Evolutionary conservation across 2,329 filamentous ascomycete species (phyloP).

Genomic region (Scedosporium boydii): DNA sequence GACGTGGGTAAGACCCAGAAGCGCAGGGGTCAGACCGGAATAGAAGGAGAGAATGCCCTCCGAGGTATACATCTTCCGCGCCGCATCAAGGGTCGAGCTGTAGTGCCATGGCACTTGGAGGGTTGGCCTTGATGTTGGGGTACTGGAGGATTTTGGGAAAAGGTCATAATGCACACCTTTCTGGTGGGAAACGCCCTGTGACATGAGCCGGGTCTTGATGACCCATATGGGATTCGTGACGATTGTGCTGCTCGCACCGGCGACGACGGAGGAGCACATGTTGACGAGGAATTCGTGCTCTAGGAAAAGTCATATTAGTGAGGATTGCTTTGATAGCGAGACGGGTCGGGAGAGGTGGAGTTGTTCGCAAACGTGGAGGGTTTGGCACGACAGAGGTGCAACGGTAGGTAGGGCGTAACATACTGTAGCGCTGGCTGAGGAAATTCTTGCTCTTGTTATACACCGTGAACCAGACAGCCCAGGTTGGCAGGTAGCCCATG

Average conservation of each 20-base stretch:
- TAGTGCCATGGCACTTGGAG: slow-evolving; percentile 81
- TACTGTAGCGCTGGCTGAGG: slow-evolving; percentile 59
- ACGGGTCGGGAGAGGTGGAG: not conserved
- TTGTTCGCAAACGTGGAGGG: not conserved
- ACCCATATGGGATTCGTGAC: slow-evolving; percentile 99
- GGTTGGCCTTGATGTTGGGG: slow-evolving; percentile 43
- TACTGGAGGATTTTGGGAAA: slow-evolving; percentile 40
- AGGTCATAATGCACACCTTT: slow-evolving; percentile 34
- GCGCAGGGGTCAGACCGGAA: slow-evolving; percentile 82
- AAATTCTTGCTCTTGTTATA: slow-evolving; percentile 82
- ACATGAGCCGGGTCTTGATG: slow-evolving; percentile 97
- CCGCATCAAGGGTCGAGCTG: slow-evolving; percentile 78
- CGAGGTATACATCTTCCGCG: slow-evolving; percentile 86
- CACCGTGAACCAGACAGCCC: slow-evolving; percentile 96
- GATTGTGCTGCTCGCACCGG: slow-evolving; percentile 85
- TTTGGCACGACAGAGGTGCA: not conserved
- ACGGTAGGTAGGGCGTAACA: slow-evolving; percentile 9
- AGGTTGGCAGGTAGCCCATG: slow-evolving; percentile 90
- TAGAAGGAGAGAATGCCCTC: slow-evolving; percentile 91
- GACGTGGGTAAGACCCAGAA: slow-evolving; percentile 87
- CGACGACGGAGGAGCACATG: slow-evolving; percentile 82
- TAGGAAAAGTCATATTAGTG: slow-evolving; percentile 5
- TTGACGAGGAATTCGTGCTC: slow-evolving; percentile 46
- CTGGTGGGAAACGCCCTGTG: slow-evolving; percentile 55
- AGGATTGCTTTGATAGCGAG: not conserved